A percentile compares a stretch with the other conserved stretches of the same genome.
These are phyloP conservation scores for Rickenella mellea DNA, from an alignment of 768 basidiomycete genomes.

Conservation along the genomic window DNA sequence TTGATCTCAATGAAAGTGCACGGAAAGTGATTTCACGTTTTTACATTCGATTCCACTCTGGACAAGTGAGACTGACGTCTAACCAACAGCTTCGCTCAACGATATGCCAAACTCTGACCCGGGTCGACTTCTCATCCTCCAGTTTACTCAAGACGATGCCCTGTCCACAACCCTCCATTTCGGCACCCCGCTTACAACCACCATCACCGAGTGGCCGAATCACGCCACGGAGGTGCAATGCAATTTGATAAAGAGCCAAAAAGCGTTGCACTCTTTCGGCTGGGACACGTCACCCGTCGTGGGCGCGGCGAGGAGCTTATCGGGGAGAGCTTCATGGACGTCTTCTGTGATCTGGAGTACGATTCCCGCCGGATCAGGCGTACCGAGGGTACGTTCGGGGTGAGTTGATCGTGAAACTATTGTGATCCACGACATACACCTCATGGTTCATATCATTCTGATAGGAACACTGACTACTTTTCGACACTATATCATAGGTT, in stretches of 20 bases:
- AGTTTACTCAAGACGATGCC: constrained; percentile 73
- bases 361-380: constrained; percentile 82
- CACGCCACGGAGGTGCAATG: constrained; percentile 64
- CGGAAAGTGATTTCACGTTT: constrained; percentile 39
- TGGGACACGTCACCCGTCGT: constrained; percentile 87
- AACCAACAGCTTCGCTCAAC: constrained; percentile 44
- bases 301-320: constrained; percentile 69
- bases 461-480: not conserved
- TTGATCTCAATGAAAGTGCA: constrained; percentile 88
- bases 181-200: constrained; percentile 41
- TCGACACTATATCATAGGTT: constrained; percentile 40
- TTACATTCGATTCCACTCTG: constrained; percentile 4
- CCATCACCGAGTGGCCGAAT: constrained; percentile 63
- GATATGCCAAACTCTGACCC: constrained; percentile 78
- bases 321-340: constrained; percentile 85
- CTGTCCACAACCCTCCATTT: constrained; percentile 81
- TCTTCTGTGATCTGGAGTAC: constrained; percentile 74
- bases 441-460: not conserved
- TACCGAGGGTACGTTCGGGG: constrained; percentile 67
- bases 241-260: constrained; percentile 80
- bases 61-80: not conserved
- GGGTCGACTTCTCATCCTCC: constrained; percentile 80
- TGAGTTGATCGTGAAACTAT: too few relatives aligned
- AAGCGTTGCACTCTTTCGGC: constrained; percentile 73
- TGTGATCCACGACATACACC: not conserved